Evolutionary conservation across 2,329 filamentous ascomycete species (phyloP), one percentile per base, ranked within the genome.

Genomic region (Coniochaeta sp.): DNA sequence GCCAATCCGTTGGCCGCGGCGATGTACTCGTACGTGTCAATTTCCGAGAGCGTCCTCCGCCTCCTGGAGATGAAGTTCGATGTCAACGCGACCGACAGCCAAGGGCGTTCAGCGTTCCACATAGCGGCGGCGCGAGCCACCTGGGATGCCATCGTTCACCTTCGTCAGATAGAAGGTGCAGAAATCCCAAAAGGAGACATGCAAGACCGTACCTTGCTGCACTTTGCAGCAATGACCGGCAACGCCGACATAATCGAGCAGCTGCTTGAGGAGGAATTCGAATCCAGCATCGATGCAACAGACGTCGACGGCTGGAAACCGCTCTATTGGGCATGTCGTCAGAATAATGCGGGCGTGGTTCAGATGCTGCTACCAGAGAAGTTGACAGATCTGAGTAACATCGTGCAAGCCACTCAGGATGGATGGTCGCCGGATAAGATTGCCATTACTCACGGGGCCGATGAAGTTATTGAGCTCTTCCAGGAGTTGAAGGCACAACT

Each of bases 251-350:
- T n/a, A n/a, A 5, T 33, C 12, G 6, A 4, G 12, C 12, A 33
- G 31, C 31, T 33, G 12, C 13, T 33, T 4, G n/a, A 13, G 4
- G 31, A 33, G 6, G 4, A 33, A 7, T 8, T 33, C 12, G 7
- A 10, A 6, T 48, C 10, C 6, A 12, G 14, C 10, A 28, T 48
- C n/a, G 46, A 48, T 14, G 18, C 18, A 13, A 6, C 6, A 12
- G 46, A 48, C 26, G 10, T 30, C 46, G 26, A 48, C 26, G 46
- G 46, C 27, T 48, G 46, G 46, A 48, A 22, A 12, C 46, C 46
- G 10, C 26, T 48, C 3, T 26, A 48, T 31, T 31, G 27, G 24
- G 46, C 46, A n/a, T 48, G 46, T 22, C 20, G 46, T n/a, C 24
- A 48, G 18, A 6, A 30, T 7, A 26, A 5, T 13, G 18, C n/a